These are phyloP conservation scores for Przewalskia tangutica DNA, from an alignment of 257 asterid species.

Conservation along the genomic window DNA sequence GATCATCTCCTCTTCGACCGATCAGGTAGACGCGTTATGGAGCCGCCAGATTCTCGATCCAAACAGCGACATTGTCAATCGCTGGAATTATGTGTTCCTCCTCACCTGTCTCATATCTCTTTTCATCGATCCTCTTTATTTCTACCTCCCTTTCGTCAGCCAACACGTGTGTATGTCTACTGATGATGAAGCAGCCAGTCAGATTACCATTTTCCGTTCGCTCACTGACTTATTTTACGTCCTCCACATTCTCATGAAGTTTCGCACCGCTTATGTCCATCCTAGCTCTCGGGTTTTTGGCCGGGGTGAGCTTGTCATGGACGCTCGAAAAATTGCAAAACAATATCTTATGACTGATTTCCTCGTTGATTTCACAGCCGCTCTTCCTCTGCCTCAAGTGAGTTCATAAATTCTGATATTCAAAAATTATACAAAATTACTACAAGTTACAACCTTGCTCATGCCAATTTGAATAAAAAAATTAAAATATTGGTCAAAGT, in stretches of 20 bases:
- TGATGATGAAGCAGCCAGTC: slow-evolving; percentile 35
- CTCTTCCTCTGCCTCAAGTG: slow-evolving; percentile 85
- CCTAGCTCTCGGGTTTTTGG: slow-evolving; percentile 88
- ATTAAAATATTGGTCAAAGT: too few relatives aligned
- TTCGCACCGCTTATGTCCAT: slow-evolving; percentile 82
- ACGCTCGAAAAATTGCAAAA: slow-evolving; percentile 46
- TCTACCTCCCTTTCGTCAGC: slow-evolving; percentile 59
- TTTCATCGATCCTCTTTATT: slow-evolving; percentile 82
- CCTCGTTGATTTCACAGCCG: slow-evolving; percentile 61
- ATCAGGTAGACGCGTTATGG: slow-evolving; percentile 55
- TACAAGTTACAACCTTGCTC: too few relatives aligned
- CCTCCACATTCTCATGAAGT: slow-evolving; percentile 68
- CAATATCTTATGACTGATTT: slow-evolving; percentile 68
- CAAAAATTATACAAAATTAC: too few relatives aligned
- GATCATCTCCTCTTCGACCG: slow-evolving; percentile 8
- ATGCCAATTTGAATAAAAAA: too few relatives aligned
- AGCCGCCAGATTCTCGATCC: slow-evolving; percentile 76
- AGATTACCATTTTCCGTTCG: slow-evolving; percentile 49
- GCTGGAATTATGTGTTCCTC: slow-evolving; percentile 81
- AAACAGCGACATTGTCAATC: slow-evolving; percentile 70
- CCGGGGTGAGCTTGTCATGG: slow-evolving; percentile 91
- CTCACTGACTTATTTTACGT: slow-evolving; percentile 57
- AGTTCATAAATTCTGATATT: neutral
- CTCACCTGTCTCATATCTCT: slow-evolving; percentile 61
- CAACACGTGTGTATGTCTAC: slow-evolving; percentile 58